Conservation (phyloP, 768 basidiomycete genomes). For the Lactarius deliciosus region DNA sequence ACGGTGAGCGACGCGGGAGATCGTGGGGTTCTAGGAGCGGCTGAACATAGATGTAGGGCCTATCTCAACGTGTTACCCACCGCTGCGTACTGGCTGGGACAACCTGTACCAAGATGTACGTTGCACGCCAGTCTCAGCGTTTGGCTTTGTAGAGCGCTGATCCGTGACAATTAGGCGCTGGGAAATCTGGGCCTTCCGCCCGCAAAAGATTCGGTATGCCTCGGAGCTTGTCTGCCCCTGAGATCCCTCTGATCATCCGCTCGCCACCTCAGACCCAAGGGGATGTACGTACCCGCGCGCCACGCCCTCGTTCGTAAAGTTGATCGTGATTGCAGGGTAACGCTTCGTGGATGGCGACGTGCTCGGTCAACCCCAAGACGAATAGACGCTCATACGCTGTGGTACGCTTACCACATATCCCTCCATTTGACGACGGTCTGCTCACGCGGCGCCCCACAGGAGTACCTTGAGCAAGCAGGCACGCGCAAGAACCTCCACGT, state of each 20-base stretch:
- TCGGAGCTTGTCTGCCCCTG: neutral
- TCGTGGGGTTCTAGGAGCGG: neutral
- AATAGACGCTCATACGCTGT: slow-evolving; percentile 20
- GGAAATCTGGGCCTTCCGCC: slow-evolving; percentile 18
- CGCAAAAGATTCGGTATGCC: slow-evolving; percentile 15
- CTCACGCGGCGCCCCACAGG: slow-evolving; percentile 3
- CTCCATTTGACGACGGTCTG: neutral
- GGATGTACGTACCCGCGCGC: slow-evolving; percentile 4
- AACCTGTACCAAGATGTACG: slow-evolving; percentile 19
- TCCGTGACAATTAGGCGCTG: slow-evolving; percentile 12
- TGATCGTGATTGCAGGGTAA: slow-evolving; percentile 17
- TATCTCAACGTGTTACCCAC: slow-evolving; percentile 15
- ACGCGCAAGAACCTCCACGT: slow-evolving; percentile 20
- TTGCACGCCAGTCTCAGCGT: neutral
- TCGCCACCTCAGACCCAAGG: slow-evolving; percentile 3
- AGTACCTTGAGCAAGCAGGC: slow-evolving; percentile 19
- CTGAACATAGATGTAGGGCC: slow-evolving; percentile 2
- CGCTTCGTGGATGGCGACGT: slow-evolving; percentile 22
- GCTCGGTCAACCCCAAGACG: slow-evolving; percentile 20
- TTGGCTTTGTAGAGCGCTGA: neutral
- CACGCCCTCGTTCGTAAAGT: neutral
- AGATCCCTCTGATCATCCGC: neutral
- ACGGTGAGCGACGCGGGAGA: slow-evolving; percentile 1
- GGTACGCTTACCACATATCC: slow-evolving; percentile 2
- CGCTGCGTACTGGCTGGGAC: slow-evolving; percentile 22